These are phyloP conservation scores for Suillus spraguei DNA, from an alignment of 768 basidiomycete genomes.

Conservation along the genomic window DNA sequence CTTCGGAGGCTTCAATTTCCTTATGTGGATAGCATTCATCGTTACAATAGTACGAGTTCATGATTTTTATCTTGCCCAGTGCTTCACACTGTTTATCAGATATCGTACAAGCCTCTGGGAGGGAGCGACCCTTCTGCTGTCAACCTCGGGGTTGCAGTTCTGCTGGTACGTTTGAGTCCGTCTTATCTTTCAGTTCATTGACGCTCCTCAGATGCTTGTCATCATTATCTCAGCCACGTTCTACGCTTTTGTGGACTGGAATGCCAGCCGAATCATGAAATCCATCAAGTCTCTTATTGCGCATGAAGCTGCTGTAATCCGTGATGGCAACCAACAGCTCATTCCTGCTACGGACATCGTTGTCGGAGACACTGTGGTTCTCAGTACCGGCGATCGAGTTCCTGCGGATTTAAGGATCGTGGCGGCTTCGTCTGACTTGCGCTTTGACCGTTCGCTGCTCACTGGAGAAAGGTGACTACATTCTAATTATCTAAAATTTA, in stretches of 20 bases:
- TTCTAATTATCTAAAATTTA: constrained; percentile 2
- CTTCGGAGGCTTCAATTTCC: constrained; percentile 59
- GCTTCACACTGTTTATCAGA: constrained; percentile 30
- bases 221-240: constrained; percentile 45
- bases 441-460: constrained; percentile 54
- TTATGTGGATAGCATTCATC: constrained; percentile 58
- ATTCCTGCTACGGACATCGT: constrained; percentile 57
- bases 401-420: constrained; percentile 63
- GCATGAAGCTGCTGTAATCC: constrained; percentile 56
- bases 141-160: constrained; percentile 54
- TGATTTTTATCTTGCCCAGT: background rate
- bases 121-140: constrained; percentile 40
- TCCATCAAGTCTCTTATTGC: constrained; percentile 63
- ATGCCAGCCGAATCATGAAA: constrained; percentile 52
- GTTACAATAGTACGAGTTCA: constrained; percentile 40
- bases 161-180: constrained; percentile 40
- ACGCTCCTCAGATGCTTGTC: constrained; percentile 40
- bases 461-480: constrained; percentile 47
- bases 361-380: constrained; percentile 56
- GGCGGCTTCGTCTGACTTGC: constrained; percentile 51
- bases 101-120: constrained; percentile 56
- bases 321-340: constrained; percentile 49
- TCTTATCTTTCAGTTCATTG: constrained; percentile 5
- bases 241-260: constrained; percentile 54
- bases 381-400: constrained; percentile 56